These are phyloP conservation scores for Syzygium malaccense DNA, from an alignment of 441 rosid genomes.

Conservation along the genomic window DNA sequence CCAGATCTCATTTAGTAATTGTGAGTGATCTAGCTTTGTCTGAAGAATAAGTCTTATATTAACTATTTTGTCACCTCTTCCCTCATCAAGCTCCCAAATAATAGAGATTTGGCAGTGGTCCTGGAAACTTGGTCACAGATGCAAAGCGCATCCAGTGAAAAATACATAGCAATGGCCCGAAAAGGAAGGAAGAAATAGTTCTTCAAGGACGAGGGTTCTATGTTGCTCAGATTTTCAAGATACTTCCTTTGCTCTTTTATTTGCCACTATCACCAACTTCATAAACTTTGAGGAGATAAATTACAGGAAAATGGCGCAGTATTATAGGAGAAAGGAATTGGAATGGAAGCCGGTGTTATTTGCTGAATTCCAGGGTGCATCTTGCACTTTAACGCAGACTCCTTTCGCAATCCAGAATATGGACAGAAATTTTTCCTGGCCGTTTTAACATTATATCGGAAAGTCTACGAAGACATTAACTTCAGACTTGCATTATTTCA, in stretches of 20 bases:
- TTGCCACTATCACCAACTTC: background rate
- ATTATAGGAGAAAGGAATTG: background rate
- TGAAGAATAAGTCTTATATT: background rate
- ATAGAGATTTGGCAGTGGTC: background rate
- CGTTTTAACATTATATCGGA: background rate
- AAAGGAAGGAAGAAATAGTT: background rate
- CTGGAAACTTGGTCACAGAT: background rate
- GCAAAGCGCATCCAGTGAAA: background rate
- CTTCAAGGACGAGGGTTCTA: background rate
- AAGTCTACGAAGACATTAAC: background rate
- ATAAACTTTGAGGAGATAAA: background rate
- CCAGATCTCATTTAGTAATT: background rate
- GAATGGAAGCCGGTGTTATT: background rate
- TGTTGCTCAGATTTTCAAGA: background rate
- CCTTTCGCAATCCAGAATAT: background rate
- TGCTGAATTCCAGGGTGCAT: background rate
- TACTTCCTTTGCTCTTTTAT: background rate
- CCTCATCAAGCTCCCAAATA: background rate
- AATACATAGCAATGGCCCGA: background rate
- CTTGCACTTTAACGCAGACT: background rate
- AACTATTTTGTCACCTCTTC: background rate
- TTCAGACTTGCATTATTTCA: background rate
- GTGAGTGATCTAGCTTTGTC: background rate
- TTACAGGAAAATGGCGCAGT: background rate
- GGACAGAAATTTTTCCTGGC: background rate